Evolutionary conservation across 768 basidiomycete genomes (phyloP).

Genomic region (Naganishia friedmannii): DNA sequence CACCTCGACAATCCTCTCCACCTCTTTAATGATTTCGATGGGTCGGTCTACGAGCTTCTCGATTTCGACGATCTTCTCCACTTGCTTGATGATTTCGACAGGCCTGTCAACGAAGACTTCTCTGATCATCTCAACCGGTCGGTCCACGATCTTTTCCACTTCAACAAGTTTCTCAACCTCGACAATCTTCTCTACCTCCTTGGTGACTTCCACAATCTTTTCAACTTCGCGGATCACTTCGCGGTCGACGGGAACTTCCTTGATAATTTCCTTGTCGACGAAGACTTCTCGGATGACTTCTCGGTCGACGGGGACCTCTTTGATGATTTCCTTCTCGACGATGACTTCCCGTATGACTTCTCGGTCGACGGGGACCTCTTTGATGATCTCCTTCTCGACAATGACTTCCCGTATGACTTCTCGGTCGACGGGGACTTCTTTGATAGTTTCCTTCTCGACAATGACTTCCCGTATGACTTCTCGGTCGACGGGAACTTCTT

Average conservation of each 20-base stretch:
- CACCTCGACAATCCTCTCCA: conserved; percentile 37
- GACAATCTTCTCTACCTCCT: conserved; percentile 38
- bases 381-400: too few species aligned
- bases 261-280: conserved; percentile 37
- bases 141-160: conserved; percentile 41
- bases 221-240: conserved; percentile 34
- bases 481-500: conserved; percentile 23
- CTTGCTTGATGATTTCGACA: conserved; percentile 40
- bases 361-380: neutral
- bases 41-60: conserved; percentile 44
- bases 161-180: conserved; percentile 35
- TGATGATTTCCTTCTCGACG: too few species aligned
- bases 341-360: too few species aligned
- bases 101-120: conserved; percentile 34
- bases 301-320: too few species aligned
- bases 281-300: conserved; percentile 37
- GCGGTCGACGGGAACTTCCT: too few species aligned
- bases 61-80: conserved; percentile 49
- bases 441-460: conserved; percentile 37
- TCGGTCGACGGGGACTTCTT: too few species aligned
- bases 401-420: conserved; percentile 41
- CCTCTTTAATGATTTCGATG: conserved; percentile 38
- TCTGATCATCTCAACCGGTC: conserved; percentile 26
- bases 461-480: conserved; percentile 42
- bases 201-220: conserved; percentile 40